Base-by-base conservation (phyloP, 805 yeast species). In the Wickerhamiella shivajii region DNA sequence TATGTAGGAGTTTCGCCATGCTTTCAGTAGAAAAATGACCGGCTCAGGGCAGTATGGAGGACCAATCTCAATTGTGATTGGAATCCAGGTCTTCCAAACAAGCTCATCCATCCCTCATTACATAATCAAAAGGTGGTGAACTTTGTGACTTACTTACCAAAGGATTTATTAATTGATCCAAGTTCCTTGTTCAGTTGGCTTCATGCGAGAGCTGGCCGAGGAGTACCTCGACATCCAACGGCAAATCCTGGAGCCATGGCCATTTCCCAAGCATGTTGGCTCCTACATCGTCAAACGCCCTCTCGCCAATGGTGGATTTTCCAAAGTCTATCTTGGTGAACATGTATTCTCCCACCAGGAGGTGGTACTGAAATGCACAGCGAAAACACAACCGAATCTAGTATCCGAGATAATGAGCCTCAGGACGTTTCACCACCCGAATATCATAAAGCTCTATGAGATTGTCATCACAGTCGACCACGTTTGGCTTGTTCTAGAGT, bases 351-450 rank as follows among this genome's bases (percentile, higher is more conserved):
- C 93, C 8, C 72, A 73, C 35, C 63, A 71, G n/a, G 74, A 69
- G 49, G 65, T 87, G 3, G 97, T 90, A 12, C 56, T 90, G 40
- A 87, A 87, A 47, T 77, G 83, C 29, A 43, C 61, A 26, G 87
- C 93, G 6, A 71, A 74, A 38, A 69, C 67, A 29, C 93, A 81
- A 50, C 84, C 92, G 20, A 83, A 85, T 47, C 66, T 87, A 15
- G 93, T 85, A 24, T 61, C 96, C 36, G 98, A 87, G 47, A 81
- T 81, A 19, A 83, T 78, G 49, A 90, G 83, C 51, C 85, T 85
- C 46, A 64, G 81, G 32, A 90, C 81, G 49, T 71, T 90, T 43
- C 67, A 67, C 23, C 94, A 84, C 51, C 81, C 83, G 4, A 72
- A 83, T 49, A 79, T 87, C 31, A 80, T 93, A 3, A 69, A 74